phyloP scores from a whole-genome alignment of 306 rosid species.

The Vigna mungo region DNA sequence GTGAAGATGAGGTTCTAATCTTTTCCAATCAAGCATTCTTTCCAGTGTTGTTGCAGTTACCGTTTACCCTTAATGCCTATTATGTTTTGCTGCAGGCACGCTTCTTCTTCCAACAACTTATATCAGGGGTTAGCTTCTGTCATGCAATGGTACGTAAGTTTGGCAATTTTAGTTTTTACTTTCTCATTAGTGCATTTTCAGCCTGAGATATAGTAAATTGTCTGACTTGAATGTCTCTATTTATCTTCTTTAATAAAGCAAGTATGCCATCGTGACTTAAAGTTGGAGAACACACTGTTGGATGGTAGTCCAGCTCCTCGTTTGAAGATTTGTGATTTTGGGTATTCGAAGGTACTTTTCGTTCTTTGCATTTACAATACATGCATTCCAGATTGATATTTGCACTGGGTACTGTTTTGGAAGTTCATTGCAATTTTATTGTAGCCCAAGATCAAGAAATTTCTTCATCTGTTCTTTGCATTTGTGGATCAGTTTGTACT shows the following conservation, averaged over 20 bases:
- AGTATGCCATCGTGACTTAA: conserved; percentile 96
- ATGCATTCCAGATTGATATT: neutral
- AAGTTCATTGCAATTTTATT: conserved; percentile 21
- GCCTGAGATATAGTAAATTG: conserved; percentile 19
- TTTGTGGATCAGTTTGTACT: conserved; percentile 29
- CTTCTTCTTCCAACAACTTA: conserved; percentile 94
- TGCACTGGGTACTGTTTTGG: neutral
- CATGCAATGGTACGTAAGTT: conserved; percentile 78
- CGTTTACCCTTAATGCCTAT: conserved; percentile 28
- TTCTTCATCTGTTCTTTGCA: neutral
- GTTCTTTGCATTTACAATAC: neutral
- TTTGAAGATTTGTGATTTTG: conserved; percentile 91
- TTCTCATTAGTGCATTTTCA: neutral
- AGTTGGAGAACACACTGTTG: conserved; percentile 88
- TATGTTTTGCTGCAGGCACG: conserved; percentile 77
- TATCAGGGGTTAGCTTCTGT: conserved; percentile 96
- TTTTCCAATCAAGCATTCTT: conserved; percentile 21
- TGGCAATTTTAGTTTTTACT: neutral
- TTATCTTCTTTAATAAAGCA: conserved; percentile 59
- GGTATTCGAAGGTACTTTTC: conserved; percentile 83
- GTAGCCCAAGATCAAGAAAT: conserved; percentile 7
- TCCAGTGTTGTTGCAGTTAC: conserved; percentile 34
- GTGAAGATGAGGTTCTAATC: conserved; percentile 87
- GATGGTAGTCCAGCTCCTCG: conserved; percentile 99
- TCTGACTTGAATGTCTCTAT: conserved; percentile 31